These are phyloP conservation scores for Fremontodendron californicum DNA, from an alignment of 345 rosid species.

Conservation along the genomic window DNA sequence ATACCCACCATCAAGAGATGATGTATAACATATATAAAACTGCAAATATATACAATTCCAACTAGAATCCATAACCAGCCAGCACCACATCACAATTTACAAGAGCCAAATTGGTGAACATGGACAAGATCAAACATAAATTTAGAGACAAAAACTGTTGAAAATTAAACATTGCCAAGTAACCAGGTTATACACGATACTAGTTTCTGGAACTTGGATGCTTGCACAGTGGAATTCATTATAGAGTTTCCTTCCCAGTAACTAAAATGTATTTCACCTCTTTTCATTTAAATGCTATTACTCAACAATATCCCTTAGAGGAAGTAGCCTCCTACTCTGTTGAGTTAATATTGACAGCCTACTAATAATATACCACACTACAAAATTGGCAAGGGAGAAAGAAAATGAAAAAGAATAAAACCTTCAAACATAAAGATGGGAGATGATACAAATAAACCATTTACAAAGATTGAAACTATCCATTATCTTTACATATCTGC, in stretches of 20 bases:
- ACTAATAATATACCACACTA: not conserved
- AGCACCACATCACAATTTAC: not conserved
- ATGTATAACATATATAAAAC: not conserved
- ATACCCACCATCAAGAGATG: not conserved
- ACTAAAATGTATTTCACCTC: not conserved
- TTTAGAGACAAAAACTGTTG: not conserved
- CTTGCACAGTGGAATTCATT: not conserved
- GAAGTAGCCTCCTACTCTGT: not conserved
- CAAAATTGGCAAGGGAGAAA: not conserved
- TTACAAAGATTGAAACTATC: not conserved
- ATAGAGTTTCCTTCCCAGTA: not conserved
- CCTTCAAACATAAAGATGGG: not conserved
- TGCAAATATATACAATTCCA: not conserved
- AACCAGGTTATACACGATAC: not conserved
- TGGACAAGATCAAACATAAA: not conserved
- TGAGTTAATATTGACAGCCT: not conserved
- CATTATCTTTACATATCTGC: constrained; percentile 9
- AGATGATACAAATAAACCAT: not conserved
- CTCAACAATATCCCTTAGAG: not conserved
- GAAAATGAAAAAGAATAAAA: not conserved
- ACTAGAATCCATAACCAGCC: not conserved
- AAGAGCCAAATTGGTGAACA: not conserved
- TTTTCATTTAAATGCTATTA: not conserved
- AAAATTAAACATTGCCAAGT: not conserved
- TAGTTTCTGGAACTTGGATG: not conserved